Evolutionary conservation across 176 grass and related monocot species (phyloP).

Genomic region (Microstegium vimineum): DNA sequence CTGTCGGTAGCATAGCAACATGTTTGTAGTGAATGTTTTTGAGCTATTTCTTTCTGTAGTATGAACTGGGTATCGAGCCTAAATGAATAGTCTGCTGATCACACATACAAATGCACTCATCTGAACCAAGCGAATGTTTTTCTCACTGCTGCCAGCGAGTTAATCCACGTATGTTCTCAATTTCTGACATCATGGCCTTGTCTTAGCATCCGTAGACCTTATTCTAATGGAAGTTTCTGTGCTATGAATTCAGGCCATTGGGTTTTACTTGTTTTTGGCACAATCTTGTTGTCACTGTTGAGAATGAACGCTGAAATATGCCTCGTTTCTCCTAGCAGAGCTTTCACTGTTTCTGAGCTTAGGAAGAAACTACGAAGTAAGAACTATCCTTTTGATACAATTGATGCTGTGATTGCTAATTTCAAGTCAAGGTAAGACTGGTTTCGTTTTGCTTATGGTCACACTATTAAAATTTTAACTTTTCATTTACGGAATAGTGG

Average conservation of each 20-base stretch:
- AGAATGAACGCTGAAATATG: slow-evolving; percentile 22
- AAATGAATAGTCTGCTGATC: neutral
- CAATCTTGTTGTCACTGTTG: neutral
- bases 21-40: neutral
- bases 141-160: neutral
- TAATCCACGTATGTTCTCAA: neutral
- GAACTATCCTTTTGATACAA: slow-evolving; percentile 51
- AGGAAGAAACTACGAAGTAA: slow-evolving; percentile 71
- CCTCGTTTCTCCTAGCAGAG: slow-evolving; percentile 39
- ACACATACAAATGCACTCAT: neutral
- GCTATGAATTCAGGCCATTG: neutral
- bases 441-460: neutral
- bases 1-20: slow-evolving; percentile 1
- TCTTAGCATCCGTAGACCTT: neutral
- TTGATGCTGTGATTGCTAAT: slow-evolving; percentile 59
- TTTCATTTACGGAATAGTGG: neutral
- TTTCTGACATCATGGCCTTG: neutral
- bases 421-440: slow-evolving; percentile 59
- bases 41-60: neutral
- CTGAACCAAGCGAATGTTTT: neutral
- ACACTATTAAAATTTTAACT: neutral
- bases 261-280: neutral
- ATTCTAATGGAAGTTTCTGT: neutral
- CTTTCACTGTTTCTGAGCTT: slow-evolving; percentile 72
- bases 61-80: neutral